Conservation (phyloP, 2,329 filamentous ascomycete species). For the Aspergillus tubingensis region DNA sequence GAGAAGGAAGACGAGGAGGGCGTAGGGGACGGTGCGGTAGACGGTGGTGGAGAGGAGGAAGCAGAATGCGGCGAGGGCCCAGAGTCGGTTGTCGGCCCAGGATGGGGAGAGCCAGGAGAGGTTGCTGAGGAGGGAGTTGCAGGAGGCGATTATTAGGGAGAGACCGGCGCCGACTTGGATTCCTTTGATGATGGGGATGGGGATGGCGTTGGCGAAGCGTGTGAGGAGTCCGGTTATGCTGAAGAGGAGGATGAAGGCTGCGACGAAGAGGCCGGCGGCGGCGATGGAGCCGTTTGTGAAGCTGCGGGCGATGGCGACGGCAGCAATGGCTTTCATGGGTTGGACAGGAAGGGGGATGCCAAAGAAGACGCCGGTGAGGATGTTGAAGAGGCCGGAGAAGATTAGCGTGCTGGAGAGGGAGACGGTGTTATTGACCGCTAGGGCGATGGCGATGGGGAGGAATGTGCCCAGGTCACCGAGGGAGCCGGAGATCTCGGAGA, state of each 20-base stretch:
- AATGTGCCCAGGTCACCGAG: conserved; percentile 88
- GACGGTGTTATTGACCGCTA: conserved; percentile 76
- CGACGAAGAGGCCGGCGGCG: conserved; percentile 81
- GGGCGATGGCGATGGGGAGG: conserved; percentile 82
- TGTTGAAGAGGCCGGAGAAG: conserved; percentile 84
- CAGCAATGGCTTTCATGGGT: conserved; percentile 87
- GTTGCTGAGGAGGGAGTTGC: conserved; percentile 65
- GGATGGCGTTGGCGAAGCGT: conserved; percentile 72
- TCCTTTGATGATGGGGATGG: conserved; percentile 86
- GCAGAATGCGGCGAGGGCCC: conserved; percentile 73
- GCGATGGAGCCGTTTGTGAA: conserved; percentile 71
- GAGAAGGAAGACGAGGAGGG: conserved; percentile 68
- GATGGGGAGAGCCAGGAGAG: conserved; percentile 68
- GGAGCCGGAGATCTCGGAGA: conserved; percentile 82
- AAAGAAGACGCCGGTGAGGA: conserved; percentile 77
- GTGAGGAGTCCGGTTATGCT: conserved; percentile 76
- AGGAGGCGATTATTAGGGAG: conserved; percentile 77
- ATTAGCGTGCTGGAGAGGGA: conserved; percentile 81
- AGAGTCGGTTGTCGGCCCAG: conserved; percentile 75
- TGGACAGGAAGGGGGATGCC: conserved; percentile 90
- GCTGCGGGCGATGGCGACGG: conserved; percentile 74
- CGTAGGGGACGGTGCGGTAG: conserved; percentile 72
- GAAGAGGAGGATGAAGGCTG: conserved; percentile 70
- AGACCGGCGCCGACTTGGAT: conserved; percentile 93
- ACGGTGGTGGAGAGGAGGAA: conserved; percentile 68